phyloP scores from a whole-genome alignment of 1,139 yeast species.

The Blastobotrys raffinosifermentans region DNA sequence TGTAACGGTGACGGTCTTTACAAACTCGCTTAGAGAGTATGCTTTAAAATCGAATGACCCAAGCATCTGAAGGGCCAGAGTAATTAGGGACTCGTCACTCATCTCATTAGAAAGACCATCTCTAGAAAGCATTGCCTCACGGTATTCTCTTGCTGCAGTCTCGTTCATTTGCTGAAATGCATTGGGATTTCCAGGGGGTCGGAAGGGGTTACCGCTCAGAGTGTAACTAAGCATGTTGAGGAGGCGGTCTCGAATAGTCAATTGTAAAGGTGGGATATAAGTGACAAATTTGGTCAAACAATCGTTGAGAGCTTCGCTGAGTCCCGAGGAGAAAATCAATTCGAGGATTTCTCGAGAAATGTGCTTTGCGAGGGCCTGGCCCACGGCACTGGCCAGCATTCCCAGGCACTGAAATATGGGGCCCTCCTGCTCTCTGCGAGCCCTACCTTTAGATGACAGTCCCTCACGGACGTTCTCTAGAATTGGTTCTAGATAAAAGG shows the following conservation, averaged over 20 bases:
- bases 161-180: slow-evolving; percentile 52
- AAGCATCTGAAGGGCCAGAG: slow-evolving; percentile 68
- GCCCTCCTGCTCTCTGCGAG: slow-evolving; percentile 70
- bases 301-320: slow-evolving; percentile 72
- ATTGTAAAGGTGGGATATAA: slow-evolving; percentile 75
- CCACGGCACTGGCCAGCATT: slow-evolving; percentile 80
- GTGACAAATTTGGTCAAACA: slow-evolving; percentile 63
- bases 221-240: slow-evolving; percentile 69
- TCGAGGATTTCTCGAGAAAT: slow-evolving; percentile 77
- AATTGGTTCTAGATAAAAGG: slow-evolving; percentile 82
- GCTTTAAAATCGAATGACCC: slow-evolving; percentile 69
- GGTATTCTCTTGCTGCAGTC: slow-evolving; percentile 64
- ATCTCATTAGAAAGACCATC: slow-evolving; percentile 42
- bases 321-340: slow-evolving; percentile 73
- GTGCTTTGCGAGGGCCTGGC: slow-evolving; percentile 91
- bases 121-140: slow-evolving; percentile 65
- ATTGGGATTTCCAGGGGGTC: slow-evolving; percentile 85
- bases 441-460: slow-evolving; percentile 59
- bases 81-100: slow-evolving; percentile 47
- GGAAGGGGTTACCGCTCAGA: slow-evolving; percentile 76
- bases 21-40: slow-evolving; percentile 78
- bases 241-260: slow-evolving; percentile 63
- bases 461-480: slow-evolving; percentile 81
- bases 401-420: slow-evolving; percentile 88
- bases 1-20: slow-evolving; percentile 70